phyloP scores from a whole-genome alignment of 2,329 filamentous ascomycete genomes.

The Endoconidiophora polonica region DNA sequence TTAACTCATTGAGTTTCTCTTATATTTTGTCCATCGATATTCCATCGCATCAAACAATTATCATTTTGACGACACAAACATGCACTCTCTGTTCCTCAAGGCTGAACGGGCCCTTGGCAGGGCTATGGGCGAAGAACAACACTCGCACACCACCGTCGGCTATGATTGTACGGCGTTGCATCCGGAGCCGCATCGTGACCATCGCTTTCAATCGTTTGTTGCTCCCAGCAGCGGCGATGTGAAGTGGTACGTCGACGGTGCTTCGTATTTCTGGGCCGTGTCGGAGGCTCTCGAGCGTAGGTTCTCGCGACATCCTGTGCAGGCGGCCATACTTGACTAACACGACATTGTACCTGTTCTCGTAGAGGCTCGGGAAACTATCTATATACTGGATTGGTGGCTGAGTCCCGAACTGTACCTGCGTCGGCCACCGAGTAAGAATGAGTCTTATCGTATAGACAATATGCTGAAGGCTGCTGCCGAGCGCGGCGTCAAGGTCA shows the following conservation, averaged over 20 bases:
- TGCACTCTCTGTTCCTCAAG: conserved; percentile 26
- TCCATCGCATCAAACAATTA: background rate
- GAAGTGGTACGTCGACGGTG: conserved; percentile 82
- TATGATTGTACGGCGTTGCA: conserved; percentile 27
- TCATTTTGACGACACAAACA: background rate
- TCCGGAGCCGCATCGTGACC: conserved; percentile 25
- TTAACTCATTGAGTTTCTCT: background rate
- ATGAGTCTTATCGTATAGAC: conserved; percentile 72
- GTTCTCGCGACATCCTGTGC: conserved; percentile 3
- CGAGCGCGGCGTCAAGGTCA: conserved; percentile 66
- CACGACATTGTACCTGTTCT: background rate
- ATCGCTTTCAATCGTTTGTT: conserved; percentile 54
- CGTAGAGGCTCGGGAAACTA: conserved; percentile 51
- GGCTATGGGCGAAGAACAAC: conserved; percentile 24
- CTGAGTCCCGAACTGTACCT: conserved; percentile 77
- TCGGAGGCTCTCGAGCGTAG: conserved; percentile 56
- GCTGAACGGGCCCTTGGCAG: conserved; percentile 21
- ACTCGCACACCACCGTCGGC: conserved; percentile 28
- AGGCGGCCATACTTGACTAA: background rate
- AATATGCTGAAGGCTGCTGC: conserved; percentile 68
- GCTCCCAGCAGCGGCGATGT: conserved; percentile 54
- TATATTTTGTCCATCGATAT: background rate
- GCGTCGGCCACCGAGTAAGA: conserved; percentile 61
- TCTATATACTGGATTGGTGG: conserved; percentile 88
- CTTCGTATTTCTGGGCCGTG: conserved; percentile 73